These are phyloP conservation scores for Sistotremastrum niveocremeum DNA, from an alignment of 768 basidiomycete genomes.

Conservation along the genomic window DNA sequence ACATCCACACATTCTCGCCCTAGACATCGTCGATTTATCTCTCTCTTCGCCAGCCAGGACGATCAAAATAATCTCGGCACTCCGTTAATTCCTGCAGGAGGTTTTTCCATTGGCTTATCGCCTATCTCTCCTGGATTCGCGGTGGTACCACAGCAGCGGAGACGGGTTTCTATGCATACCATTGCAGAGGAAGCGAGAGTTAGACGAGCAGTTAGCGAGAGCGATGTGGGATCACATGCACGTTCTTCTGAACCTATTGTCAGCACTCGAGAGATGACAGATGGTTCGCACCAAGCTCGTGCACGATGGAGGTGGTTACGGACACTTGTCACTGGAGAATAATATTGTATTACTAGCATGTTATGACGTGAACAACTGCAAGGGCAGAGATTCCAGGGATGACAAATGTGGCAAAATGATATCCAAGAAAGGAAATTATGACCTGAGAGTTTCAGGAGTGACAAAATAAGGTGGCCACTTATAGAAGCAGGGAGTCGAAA, in stretches of 20 bases:
- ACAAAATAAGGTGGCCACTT: too few species aligned
- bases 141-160: conserved; percentile 42
- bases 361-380: conserved; percentile 2
- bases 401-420: not conserved
- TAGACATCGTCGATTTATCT: conserved; percentile 1
- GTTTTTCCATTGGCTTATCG: conserved; percentile 65
- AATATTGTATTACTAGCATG: too few species aligned
- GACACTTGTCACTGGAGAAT: not conserved
- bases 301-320: conserved; percentile 19
- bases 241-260: too few species aligned
- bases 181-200: conserved; percentile 14
- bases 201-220: conserved; percentile 42
- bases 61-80: too few species aligned
- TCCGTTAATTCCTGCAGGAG: conserved; percentile 15
- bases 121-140: conserved; percentile 68
- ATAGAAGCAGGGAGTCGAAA: too few species aligned
- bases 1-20: not conserved
- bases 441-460: too few species aligned
- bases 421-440: not conserved
- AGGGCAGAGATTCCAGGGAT: not conserved
- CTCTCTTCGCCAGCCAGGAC: not conserved
- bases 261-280: not conserved
- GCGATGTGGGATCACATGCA: conserved; percentile 17
- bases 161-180: conserved; percentile 28
- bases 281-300: not conserved